Percentiles rank a stretch among this genome's conserved stretches.
These are phyloP conservation scores for Penicillium sp. DNA, from an alignment of 2,329 filamentous ascomycete species.

Conservation along the genomic window DNA sequence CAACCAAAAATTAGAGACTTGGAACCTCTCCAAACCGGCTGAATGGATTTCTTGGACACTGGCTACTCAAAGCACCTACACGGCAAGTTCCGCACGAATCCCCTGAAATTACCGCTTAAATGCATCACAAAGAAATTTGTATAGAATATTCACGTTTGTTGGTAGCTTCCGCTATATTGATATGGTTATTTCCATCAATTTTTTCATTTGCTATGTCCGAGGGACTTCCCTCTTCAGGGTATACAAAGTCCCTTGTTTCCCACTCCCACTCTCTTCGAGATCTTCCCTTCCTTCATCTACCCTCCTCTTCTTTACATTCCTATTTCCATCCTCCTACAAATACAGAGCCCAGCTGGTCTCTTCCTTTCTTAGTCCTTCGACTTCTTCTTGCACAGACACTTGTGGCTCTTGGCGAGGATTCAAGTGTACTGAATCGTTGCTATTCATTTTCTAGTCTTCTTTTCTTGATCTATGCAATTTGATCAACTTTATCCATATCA, in stretches of 20 bases:
- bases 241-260: conserved; percentile 37
- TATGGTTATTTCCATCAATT: not conserved
- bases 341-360: not conserved
- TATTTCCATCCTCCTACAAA: not conserved
- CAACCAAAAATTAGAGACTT: too few relatives aligned
- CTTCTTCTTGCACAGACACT: not conserved
- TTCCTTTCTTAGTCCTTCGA: not conserved
- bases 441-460: not conserved
- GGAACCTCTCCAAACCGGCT: not conserved
- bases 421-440: not conserved
- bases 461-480: not conserved
- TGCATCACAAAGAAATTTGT: not conserved
- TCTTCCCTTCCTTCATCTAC: conserved; percentile 2
- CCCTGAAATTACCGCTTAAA: not conserved
- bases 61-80: not conserved
- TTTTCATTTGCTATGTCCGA: not conserved
- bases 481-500: not conserved
- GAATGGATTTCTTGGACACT: not conserved
- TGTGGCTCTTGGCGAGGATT: not conserved
- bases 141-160: not conserved
- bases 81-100: not conserved
- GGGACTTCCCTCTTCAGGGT: not conserved
- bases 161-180: not conserved
- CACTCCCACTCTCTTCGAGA: not conserved
- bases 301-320: not conserved